These are phyloP conservation scores for Russula sp. DNA, from an alignment of 768 basidiomycete genomes.

Conservation along the genomic window DNA sequence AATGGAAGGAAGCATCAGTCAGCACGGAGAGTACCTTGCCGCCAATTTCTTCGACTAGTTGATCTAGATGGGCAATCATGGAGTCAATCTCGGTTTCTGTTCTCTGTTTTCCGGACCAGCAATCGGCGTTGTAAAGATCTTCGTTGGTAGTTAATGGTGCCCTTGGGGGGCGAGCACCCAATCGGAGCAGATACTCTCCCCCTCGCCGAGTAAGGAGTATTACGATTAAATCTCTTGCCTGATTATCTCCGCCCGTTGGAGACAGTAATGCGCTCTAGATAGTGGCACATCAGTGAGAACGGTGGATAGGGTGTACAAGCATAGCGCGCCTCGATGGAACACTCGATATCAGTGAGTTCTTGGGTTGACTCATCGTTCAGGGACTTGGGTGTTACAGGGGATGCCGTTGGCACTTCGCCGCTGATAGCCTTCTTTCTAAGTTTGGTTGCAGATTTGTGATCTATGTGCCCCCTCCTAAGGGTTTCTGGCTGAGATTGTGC, in stretches of 20 bases:
- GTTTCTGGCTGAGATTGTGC: slow-evolving; percentile 28
- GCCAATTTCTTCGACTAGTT: slow-evolving; percentile 65
- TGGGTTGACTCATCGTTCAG: neutral
- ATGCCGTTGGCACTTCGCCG: neutral
- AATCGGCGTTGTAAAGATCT: slow-evolving; percentile 36
- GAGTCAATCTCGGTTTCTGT: slow-evolving; percentile 46
- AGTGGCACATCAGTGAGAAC: neutral
- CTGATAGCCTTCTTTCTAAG: slow-evolving; percentile 6
- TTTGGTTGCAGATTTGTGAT: slow-evolving; percentile 8
- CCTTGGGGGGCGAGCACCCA: slow-evolving; percentile 61
- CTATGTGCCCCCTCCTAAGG: slow-evolving; percentile 8
- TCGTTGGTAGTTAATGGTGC: slow-evolving; percentile 50
- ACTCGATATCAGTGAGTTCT: slow-evolving; percentile 39
- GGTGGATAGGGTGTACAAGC: neutral
- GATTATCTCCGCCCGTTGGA: slow-evolving; percentile 41
- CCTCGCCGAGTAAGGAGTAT: slow-evolving; percentile 55
- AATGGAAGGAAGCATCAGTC: neutral
- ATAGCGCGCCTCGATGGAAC: slow-evolving; percentile 43
- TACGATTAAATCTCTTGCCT: slow-evolving; percentile 58
- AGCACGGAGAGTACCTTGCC: slow-evolving; percentile 48
- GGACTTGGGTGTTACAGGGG: neutral
- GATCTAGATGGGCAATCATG: slow-evolving; percentile 38
- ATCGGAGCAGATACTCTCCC: slow-evolving; percentile 69
- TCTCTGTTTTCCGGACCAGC: slow-evolving; percentile 47
- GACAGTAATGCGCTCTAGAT: slow-evolving; percentile 30